Evolutionary conservation across 805 yeast species (phyloP).

Genomic region (Maudiozyma pseudohumilis): DNA sequence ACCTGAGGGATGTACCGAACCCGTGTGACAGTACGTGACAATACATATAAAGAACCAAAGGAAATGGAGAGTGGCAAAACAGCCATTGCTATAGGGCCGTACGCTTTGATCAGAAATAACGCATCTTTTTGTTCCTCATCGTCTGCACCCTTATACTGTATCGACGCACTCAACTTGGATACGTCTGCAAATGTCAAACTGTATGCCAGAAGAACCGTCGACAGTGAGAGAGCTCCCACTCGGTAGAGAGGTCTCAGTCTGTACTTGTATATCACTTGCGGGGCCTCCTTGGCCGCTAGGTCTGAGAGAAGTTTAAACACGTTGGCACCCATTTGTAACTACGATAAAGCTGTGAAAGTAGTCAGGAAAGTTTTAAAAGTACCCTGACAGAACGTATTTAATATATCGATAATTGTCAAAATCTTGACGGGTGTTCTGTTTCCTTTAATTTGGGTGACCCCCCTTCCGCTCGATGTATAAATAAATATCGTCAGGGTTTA

Average conservation of each 20-base stretch:
- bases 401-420: no score
- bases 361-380: no score
- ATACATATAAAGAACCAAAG: slow-evolving; percentile 14
- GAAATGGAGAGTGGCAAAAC: slow-evolving; percentile 23
- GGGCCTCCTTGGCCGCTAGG: slow-evolving; percentile 3
- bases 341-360: no score
- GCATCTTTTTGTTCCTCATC: slow-evolving; percentile 9
- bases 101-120: slow-evolving; percentile 13
- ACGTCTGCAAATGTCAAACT: slow-evolving; percentile 24
- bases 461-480: no score
- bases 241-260: slow-evolving; percentile 5
- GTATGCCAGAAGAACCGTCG: slow-evolving; percentile 21
- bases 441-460: no score
- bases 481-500: no score
- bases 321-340: slow-evolving; percentile 2
- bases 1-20: slow-evolving; percentile 18
- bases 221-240: slow-evolving; percentile 9
- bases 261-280: slow-evolving; percentile 7
- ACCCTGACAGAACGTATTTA: no score
- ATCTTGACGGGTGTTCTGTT: no score
- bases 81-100: slow-evolving; percentile 19
- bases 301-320: slow-evolving; percentile 5
- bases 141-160: slow-evolving; percentile 6
- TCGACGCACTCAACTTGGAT: slow-evolving; percentile 17
- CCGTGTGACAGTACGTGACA: slow-evolving; percentile 22